Conservation (phyloP, 1,139 yeast species). For the Suhomyces anneliseae region DNA sequence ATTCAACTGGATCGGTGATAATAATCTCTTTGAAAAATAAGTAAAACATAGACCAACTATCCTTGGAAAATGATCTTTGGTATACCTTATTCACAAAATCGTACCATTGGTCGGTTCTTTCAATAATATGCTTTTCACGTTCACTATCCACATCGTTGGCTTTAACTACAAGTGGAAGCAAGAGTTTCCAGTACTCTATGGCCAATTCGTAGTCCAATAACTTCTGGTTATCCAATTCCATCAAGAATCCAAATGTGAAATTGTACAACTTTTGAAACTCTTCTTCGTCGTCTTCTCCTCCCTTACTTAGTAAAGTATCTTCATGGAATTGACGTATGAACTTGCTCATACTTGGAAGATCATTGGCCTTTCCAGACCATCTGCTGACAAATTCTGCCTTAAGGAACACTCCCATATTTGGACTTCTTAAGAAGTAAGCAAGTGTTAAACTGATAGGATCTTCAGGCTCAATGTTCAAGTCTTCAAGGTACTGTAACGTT, state of each 20-base stretch:
- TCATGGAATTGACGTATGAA: conserved; percentile 40
- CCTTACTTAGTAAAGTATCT: conserved; percentile 20
- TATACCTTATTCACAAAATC: conserved; percentile 42
- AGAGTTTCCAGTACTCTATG: conserved; percentile 72
- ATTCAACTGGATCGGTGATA: conserved; percentile 45
- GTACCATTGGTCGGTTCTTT: conserved; percentile 52
- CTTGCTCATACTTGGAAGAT: conserved; percentile 51
- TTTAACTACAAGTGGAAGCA: conserved; percentile 39
- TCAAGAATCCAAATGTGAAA: conserved; percentile 66
- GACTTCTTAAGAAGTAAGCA: conserved; percentile 66
- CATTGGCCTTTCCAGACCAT: conserved; percentile 49
- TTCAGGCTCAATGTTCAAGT: conserved; percentile 70
- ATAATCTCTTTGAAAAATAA: conserved; percentile 59
- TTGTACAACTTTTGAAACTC: conserved; percentile 61
- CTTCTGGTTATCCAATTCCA: conserved; percentile 59
- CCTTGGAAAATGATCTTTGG: conserved; percentile 56
- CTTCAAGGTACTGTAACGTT: conserved; percentile 64
- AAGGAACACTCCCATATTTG: conserved; percentile 62
- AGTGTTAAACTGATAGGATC: conserved; percentile 68
- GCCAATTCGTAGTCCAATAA: conserved; percentile 65
- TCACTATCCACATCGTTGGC: neutral
- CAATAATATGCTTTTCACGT: conserved; percentile 7
- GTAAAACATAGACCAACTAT: conserved; percentile 83
- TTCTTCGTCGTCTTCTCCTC: conserved; percentile 13
- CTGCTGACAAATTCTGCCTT: conserved; percentile 49